Evolutionary conservation across 2,329 filamentous ascomycete genomes (phyloP).

Genomic region (Xylaria sp.): DNA sequence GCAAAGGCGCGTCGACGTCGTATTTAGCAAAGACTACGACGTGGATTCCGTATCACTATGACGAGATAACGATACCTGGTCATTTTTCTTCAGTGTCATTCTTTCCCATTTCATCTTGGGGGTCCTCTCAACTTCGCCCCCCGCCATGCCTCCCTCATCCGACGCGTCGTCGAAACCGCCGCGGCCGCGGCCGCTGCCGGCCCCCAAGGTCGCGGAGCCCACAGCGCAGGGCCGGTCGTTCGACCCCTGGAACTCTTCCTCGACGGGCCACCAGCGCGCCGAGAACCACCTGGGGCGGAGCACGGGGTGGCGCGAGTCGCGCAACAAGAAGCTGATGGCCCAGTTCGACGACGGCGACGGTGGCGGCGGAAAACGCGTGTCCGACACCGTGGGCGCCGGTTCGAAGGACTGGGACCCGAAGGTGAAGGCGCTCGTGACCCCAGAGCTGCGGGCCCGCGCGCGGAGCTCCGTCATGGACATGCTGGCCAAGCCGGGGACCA

Average conservation of each 20-base stretch:
- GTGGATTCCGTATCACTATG: background rate
- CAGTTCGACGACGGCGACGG: constrained; percentile 66
- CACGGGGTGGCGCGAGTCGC: constrained; percentile 72
- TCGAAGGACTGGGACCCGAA: constrained; percentile 57
- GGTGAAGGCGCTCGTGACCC: constrained; percentile 47
- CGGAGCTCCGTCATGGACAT: constrained; percentile 56
- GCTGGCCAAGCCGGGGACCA: constrained; percentile 51
- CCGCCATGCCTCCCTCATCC: constrained; percentile 25
- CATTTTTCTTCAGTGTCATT: too few relatives aligned
- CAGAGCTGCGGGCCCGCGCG: constrained; percentile 44
- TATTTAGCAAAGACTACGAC: background rate
- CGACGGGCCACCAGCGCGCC: constrained; percentile 77
- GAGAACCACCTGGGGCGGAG: constrained; percentile 63
- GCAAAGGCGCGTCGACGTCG: background rate
- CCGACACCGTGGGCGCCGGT: constrained; percentile 67
- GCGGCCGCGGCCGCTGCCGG: background rate
- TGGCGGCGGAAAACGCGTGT: constrained; percentile 63
- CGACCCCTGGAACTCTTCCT: constrained; percentile 73
- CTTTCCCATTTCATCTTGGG: background rate
- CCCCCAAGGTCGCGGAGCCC: constrained; percentile 45
- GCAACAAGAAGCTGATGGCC: constrained; percentile 67
- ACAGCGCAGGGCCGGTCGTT: constrained; percentile 51
- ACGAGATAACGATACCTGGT: background rate
- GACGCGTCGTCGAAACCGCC: constrained; percentile 27
- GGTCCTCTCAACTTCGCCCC: constrained; percentile 5